phyloP scores from a whole-genome alignment of 306 rosid genomes.

The Trichosanthes truncata region DNA sequence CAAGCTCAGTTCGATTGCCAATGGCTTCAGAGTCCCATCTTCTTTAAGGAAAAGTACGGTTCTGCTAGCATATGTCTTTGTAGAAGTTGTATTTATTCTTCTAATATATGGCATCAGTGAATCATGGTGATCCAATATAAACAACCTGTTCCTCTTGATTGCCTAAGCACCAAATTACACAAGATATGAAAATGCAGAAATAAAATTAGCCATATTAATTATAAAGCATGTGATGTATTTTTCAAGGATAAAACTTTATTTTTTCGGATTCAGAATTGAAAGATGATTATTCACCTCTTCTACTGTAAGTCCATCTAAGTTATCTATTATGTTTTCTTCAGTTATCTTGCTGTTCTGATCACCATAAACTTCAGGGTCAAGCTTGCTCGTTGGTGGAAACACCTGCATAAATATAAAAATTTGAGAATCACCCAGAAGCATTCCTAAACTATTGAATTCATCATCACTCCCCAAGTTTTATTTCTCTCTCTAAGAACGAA shows the following conservation, averaged over 20 bases:
- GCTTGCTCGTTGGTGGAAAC: conserved; percentile 63
- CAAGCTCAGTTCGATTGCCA: conserved; percentile 23
- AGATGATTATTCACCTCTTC: conserved; percentile 30
- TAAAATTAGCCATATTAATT: not conserved
- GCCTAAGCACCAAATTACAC: conserved; percentile 30
- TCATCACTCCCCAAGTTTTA: not conserved
- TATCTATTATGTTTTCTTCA: conserved; percentile 27
- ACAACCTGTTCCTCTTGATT: conserved; percentile 28
- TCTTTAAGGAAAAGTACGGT: conserved; percentile 52
- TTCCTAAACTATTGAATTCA: not conserved
- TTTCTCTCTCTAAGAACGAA: too few relatives aligned
- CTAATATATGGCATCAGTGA: conserved; percentile 4
- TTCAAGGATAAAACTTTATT: not conserved
- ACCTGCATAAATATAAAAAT: conserved; percentile 21
- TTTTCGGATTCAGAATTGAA: not conserved
- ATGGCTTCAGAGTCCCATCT: conserved; percentile 63
- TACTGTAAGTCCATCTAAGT: conserved; percentile 45
- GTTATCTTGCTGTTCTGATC: conserved; percentile 26
- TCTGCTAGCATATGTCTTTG: conserved; percentile 48
- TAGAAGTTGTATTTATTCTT: conserved; percentile 3
- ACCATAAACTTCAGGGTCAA: conserved; percentile 37
- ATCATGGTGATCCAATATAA: conserved; percentile 8
- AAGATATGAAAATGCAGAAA: not conserved
- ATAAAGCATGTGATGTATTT: not conserved
- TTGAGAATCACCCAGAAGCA: not conserved